phyloP scores from a whole-genome alignment of 2,329 filamentous ascomycete genomes.

The Hypoxylon sp. region DNA sequence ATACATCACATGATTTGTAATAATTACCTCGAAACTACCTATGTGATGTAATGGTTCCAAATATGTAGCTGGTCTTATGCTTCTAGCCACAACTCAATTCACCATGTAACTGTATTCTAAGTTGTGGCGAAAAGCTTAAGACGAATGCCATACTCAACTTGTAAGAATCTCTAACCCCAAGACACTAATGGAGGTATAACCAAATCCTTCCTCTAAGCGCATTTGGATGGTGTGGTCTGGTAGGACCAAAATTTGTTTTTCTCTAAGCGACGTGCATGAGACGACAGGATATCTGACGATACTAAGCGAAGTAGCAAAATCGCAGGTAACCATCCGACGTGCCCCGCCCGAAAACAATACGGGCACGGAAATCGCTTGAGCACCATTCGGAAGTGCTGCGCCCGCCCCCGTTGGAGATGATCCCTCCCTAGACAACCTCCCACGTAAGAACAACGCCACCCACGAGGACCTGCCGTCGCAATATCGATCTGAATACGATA shows the following conservation, averaged over 20 bases:
- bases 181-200: not conserved
- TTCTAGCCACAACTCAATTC: not conserved
- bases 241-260: not conserved
- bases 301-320: not conserved
- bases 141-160: not conserved
- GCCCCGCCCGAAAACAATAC: not conserved
- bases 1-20: not conserved
- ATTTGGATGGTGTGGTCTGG: not conserved
- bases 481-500: not conserved
- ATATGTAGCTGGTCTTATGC: not conserved
- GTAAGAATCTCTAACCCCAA: not conserved
- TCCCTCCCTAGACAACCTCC: not conserved
- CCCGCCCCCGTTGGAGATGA: not conserved
- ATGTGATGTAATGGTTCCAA: not conserved
- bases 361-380: not conserved
- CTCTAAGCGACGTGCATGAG: not conserved
- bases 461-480: not conserved
- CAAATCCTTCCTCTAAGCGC: not conserved
- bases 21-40: not conserved
- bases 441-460: not conserved
- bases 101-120: not conserved
- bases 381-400: not conserved
- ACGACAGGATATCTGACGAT: not conserved
- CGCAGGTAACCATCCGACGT: not conserved
- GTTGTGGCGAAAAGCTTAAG: not conserved